phyloP scores from a whole-genome alignment of 371 early-diverging fungal species.

The Rhizopus delemar region DNA sequence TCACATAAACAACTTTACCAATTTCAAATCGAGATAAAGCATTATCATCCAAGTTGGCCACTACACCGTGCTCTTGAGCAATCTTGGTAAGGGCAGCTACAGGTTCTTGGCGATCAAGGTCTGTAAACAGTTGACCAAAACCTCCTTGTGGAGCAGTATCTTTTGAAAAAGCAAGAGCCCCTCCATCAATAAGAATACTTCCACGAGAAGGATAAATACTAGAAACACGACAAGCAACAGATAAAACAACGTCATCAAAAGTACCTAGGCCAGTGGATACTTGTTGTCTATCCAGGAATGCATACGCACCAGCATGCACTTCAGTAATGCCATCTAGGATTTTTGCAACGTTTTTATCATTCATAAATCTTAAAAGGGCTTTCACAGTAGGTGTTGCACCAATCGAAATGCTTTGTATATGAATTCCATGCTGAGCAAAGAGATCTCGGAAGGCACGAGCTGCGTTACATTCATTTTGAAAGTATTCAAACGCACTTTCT shows the following conservation, averaged over 20 bases:
- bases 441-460: constrained; percentile 34
- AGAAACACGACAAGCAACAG: constrained; percentile 42
- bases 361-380: constrained; percentile 18
- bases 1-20: constrained; percentile 31
- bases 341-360: constrained; percentile 13
- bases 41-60: constrained; percentile 19
- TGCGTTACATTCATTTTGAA: constrained; percentile 35
- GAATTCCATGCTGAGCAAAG: constrained; percentile 23
- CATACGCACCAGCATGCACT: constrained; percentile 47
- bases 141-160: constrained; percentile 50
- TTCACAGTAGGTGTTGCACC: constrained; percentile 51
- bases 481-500: constrained; percentile 28
- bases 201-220: constrained; percentile 38
- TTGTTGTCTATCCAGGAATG: constrained; percentile 46
- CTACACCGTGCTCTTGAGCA: constrained; percentile 47
- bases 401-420: constrained; percentile 32
- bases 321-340: constrained; percentile 40
- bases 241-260: constrained; percentile 31
- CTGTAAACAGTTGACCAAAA: constrained; percentile 33
- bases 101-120: constrained; percentile 11
- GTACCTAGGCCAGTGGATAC: constrained; percentile 34
- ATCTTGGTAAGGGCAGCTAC: constrained; percentile 28
- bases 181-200: constrained; percentile 43
- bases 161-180: constrained; percentile 50
- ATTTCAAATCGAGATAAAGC: constrained; percentile 8